Evolutionary conservation across 495 filamentous ascomycete species (phyloP).

Genomic region (Tuber microsphaerosporum): DNA sequence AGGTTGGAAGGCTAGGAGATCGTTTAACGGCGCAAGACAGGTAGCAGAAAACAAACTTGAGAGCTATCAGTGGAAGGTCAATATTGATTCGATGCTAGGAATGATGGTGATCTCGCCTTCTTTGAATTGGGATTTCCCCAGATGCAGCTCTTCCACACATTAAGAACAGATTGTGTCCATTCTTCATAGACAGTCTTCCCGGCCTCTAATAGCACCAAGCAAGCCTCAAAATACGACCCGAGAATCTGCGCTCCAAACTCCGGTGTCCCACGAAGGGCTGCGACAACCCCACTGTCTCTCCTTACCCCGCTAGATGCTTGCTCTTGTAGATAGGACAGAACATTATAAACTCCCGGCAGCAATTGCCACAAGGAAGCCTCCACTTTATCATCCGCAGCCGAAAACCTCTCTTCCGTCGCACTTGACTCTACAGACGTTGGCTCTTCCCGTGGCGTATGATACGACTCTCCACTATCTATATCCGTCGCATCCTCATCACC

Average conservation of each 20-base stretch:
- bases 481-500: not conserved
- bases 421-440: not conserved
- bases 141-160: slow-evolving; percentile 35
- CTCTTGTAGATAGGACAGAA: slow-evolving; percentile 24
- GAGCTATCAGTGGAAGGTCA: slow-evolving; percentile 11
- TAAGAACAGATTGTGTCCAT: slow-evolving; percentile 24
- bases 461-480: not conserved
- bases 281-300: slow-evolving; percentile 16
- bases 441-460: not conserved
- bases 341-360: not conserved
- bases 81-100: not conserved
- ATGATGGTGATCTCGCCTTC: slow-evolving; percentile 21
- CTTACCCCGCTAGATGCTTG: not conserved
- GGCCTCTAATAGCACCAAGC: slow-evolving; percentile 10
- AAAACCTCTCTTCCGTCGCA: not conserved
- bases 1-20: slow-evolving; percentile 10
- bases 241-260: slow-evolving; percentile 29
- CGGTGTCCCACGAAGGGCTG: slow-evolving; percentile 22
- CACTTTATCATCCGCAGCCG: not conserved
- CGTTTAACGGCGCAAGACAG: slow-evolving; percentile 20
- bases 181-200: slow-evolving; percentile 10
- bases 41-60: slow-evolving; percentile 27
- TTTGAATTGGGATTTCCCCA: slow-evolving; percentile 38
- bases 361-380: not conserved
- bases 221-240: slow-evolving; percentile 34